Base-by-base conservation (phyloP, 1,284 basidiomycete species). In the Laetiporus sulphureus region DNA sequence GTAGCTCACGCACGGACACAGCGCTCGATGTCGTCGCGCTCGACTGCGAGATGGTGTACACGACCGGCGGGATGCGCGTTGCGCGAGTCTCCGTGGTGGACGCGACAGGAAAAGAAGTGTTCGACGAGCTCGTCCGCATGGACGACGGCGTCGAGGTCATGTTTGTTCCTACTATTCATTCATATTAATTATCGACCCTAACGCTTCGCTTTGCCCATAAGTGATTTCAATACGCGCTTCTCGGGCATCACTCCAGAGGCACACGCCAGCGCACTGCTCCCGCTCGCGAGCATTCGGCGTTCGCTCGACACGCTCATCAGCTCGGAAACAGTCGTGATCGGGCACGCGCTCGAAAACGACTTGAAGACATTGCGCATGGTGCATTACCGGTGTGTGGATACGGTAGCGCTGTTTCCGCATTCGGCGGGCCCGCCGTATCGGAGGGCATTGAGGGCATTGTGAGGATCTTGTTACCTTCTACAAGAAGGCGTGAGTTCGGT, bases 11-110 rank as follows among this genome's bases (percentile, higher is more conserved):
- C n/a, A 47, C 48, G 3, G 63, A 67, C 44, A 68, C 69, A 1
- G 65, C 72, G 2, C 62, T 88, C 23, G 86, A 90, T 40, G 75
- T 92, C 2, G 84, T 83, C 5, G 88, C 86, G 0, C 65, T 95
- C 38, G 92, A 95, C 61, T 94, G 88, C 58, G 93, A 97, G 61
- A 91, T 96, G 87, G 74, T 94, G 20, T 92, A 91, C 63, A 89
- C 90, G 0, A 93, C 91, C 0, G 85, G 84, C 4, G 93, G 93
- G 0, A 78, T 90, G 69, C 79, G 83, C 19, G 77, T 94, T 5
- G 93, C 91, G 3, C 77, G 93, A 5, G 80, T 94, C 1, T 94
- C 92, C 0, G 75, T 93, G 3, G 79, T 96, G 1, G 84, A 93
- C 54, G 79, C 80, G 6, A 61, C 72, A 1, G 91, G 90, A 0